These are phyloP conservation scores for Arbutus unedo DNA, from an alignment of 148 eudicot species.

Conservation along the genomic window DNA sequence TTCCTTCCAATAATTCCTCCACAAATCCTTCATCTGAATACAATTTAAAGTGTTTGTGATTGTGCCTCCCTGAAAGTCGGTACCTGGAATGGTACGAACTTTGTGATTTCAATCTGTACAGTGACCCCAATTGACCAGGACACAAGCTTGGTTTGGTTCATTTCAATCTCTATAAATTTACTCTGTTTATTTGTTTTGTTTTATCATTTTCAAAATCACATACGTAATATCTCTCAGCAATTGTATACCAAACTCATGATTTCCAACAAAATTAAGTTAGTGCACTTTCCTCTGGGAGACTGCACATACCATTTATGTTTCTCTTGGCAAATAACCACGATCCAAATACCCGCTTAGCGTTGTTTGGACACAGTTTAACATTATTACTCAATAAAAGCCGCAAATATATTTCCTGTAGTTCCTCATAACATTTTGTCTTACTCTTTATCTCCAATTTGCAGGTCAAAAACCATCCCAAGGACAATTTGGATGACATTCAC, in stretches of 20 bases:
- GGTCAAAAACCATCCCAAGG: constrained; percentile 62
- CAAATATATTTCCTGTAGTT: not conserved
- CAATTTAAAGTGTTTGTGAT: not conserved
- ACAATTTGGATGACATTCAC: constrained; percentile 66
- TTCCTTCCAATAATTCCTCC: not conserved
- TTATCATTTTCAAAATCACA: not conserved
- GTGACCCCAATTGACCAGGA: not conserved
- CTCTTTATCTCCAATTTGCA: constrained; percentile 28
- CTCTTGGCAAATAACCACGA: no score
- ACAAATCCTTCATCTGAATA: not conserved
- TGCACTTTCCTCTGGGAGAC: no score
- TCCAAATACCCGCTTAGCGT: not conserved
- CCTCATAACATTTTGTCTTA: not conserved
- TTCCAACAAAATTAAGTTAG: no score
- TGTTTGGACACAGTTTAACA: not conserved
- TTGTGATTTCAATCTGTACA: not conserved
- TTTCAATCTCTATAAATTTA: not conserved
- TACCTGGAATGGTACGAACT: not conserved
- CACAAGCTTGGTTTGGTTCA: not conserved
- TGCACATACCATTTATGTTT: no score
- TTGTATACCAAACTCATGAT: no score
- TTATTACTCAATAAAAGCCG: not conserved
- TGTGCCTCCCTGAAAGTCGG: not conserved
- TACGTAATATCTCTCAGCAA: not conserved
- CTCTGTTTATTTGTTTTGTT: not conserved